phyloP scores from a whole-genome alignment of 352 stramenopile genomes.

The Saprolegnia parasitica region DNA sequence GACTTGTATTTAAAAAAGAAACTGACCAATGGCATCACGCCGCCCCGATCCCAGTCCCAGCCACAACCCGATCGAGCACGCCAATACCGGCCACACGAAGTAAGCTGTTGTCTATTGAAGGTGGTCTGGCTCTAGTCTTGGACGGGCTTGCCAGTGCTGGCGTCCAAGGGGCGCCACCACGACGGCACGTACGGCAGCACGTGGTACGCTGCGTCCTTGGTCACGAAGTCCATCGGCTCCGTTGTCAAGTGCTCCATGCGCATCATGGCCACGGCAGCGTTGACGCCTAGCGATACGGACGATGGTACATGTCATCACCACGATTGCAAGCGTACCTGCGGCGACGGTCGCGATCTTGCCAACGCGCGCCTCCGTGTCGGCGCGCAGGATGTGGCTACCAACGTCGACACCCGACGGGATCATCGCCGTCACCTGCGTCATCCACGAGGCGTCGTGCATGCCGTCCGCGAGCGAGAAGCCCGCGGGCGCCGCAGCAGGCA shows the following conservation, averaged over 20 bases:
- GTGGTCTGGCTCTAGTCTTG: neutral
- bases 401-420: neutral
- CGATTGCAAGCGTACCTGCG: neutral
- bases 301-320: neutral
- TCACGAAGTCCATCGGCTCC: slow-evolving; percentile 56
- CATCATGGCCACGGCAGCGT: slow-evolving; percentile 66
- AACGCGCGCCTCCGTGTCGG: neutral
- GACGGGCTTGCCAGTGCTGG: slow-evolving; percentile 54
- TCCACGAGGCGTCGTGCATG: slow-evolving; percentile 5
- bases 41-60: neutral
- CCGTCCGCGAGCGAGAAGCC: neutral
- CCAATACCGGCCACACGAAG: neutral
- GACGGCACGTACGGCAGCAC: slow-evolving; percentile 64
- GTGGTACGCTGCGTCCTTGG: slow-evolving; percentile 57
- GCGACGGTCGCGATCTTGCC: slow-evolving; percentile 1
- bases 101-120: neutral
- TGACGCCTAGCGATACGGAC: slow-evolving; percentile 34
- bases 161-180: slow-evolving; percentile 72
- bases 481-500: slow-evolving; percentile 33
- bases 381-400: neutral
- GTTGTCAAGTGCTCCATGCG: slow-evolving; percentile 54
- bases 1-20: no score
- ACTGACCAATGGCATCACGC: no score
- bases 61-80: neutral
- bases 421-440: neutral